Evolutionary conservation across 1,139 yeast genomes (phyloP).

Genomic region (Candida smagusa): DNA sequence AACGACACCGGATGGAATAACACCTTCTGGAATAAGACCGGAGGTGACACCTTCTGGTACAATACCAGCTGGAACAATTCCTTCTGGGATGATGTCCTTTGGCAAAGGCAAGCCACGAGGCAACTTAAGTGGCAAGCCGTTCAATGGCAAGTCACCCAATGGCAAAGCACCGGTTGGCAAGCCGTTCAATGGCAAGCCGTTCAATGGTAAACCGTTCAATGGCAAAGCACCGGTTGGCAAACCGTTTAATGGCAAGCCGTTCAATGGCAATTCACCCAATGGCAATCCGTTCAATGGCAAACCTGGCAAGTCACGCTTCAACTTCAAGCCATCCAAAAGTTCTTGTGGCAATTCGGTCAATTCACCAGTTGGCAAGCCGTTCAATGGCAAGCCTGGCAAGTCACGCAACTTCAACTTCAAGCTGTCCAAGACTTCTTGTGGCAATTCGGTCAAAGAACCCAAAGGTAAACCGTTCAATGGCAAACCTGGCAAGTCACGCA

Average conservation of each 20-base stretch:
- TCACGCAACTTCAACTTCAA: too few species aligned
- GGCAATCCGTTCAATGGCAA: conserved; percentile 1
- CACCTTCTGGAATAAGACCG: neutral
- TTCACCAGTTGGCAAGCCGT: too few species aligned
- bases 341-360: too few species aligned
- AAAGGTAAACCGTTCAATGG: too few species aligned
- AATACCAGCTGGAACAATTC: neutral
- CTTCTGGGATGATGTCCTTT: neutral
- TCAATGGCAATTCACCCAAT: neutral
- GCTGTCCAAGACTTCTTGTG: too few species aligned
- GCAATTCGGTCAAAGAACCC: too few species aligned
- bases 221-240: neutral
- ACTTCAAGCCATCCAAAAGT: too few species aligned
- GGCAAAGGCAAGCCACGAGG: neutral
- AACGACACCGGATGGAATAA: neutral
- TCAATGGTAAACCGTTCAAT: neutral
- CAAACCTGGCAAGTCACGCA: too few species aligned
- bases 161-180: neutral
- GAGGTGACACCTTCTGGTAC: neutral
- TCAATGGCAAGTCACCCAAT: neutral
- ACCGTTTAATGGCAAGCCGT: neutral
- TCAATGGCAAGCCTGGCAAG: too few species aligned
- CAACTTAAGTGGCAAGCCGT: neutral
- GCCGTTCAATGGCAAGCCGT: neutral
- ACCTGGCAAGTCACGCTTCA: neutral